A percentile compares a stretch with the other conserved stretches of the same genome.
phyloP scores from a whole-genome alignment of 257 asterid genomes.

The Cynanchum wilfordii region DNA sequence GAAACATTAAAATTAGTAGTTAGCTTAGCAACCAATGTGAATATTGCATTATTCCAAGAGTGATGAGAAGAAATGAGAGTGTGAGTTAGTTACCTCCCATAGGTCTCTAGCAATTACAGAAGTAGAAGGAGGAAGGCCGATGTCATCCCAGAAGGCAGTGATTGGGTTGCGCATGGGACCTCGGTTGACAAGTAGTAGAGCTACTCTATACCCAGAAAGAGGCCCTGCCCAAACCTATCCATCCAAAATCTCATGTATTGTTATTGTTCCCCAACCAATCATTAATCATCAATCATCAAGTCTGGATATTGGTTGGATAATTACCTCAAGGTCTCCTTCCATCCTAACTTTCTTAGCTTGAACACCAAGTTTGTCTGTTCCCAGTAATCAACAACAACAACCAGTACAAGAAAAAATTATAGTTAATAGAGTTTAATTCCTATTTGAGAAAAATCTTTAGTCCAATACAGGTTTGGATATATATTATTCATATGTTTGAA shows the following conservation, averaged over 20 bases:
- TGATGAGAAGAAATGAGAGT: too few relatives aligned
- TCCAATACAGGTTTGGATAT: too few relatives aligned
- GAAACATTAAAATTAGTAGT: neutral
- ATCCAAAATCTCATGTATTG: neutral
- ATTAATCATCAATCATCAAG: too few relatives aligned
- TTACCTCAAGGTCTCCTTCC: constrained; percentile 83
- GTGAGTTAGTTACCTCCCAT: constrained; percentile 52
- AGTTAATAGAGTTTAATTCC: too few relatives aligned
- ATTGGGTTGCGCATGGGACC: constrained; percentile 30
- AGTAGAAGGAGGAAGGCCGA: constrained; percentile 53
- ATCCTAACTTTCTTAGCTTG: constrained; percentile 85
- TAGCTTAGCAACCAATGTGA: neutral
- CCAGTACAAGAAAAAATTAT: too few relatives aligned
- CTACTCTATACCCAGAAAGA: constrained; percentile 61
- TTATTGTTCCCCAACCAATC: too few relatives aligned
- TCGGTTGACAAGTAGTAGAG: constrained; percentile 64
- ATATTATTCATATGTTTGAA: too few relatives aligned
- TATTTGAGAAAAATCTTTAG: too few relatives aligned
- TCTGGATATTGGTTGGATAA: neutral
- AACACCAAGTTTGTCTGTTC: constrained; percentile 62
- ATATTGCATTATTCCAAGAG: too few relatives aligned
- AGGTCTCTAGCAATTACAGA: constrained; percentile 59
- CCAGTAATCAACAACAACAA: neutral
- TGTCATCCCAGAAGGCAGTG: constrained; percentile 79
- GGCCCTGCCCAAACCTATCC: constrained; percentile 89